phyloP scores from a whole-genome alignment of 2,329 filamentous ascomycete species.

The Thermoascus crustaceus region DNA sequence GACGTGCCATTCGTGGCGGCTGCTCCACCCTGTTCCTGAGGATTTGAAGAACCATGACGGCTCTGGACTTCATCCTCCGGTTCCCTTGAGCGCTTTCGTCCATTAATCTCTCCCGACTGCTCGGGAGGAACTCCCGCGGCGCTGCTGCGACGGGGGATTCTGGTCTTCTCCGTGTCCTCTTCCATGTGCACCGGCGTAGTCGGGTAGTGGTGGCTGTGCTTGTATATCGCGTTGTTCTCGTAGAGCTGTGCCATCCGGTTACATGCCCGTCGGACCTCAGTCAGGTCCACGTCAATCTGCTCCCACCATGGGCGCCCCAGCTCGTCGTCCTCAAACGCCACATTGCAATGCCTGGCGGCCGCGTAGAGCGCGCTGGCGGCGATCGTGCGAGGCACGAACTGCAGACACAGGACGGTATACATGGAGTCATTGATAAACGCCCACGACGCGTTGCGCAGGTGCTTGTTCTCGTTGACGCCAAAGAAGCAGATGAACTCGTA shows the following conservation, averaged over 20 bases:
- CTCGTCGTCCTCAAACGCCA: conserved; percentile 66
- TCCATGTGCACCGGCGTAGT: conserved; percentile 25
- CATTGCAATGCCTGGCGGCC: conserved; percentile 64
- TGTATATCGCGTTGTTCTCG: conserved; percentile 36
- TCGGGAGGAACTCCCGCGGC: conserved; percentile 12
- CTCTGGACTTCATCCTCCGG: conserved; percentile 17
- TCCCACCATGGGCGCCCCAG: conserved; percentile 82
- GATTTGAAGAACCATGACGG: conserved; percentile 7
- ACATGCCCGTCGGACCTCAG: conserved; percentile 63
- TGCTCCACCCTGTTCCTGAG: conserved; percentile 6
- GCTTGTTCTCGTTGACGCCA: conserved; percentile 68
- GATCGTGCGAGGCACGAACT: conserved; percentile 71
- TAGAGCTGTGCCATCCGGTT: conserved; percentile 60
- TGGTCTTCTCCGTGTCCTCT: conserved; percentile 30
- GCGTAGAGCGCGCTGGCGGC: conserved; percentile 83
- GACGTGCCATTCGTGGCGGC: conserved; percentile 8
- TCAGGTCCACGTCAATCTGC: conserved; percentile 61
- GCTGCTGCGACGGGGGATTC: conserved; percentile 23
- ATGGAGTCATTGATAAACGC: conserved; percentile 88
- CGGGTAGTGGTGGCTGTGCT: conserved; percentile 37
- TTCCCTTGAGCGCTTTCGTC: conserved; percentile 34
- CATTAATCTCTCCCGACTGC: conserved; percentile 19
- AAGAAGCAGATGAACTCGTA: conserved; percentile 72
- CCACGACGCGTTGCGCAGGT: conserved; percentile 79
- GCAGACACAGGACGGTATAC: conserved; percentile 73